These are phyloP conservation scores for Tuber microsphaerosporum DNA, from an alignment of 495 filamentous ascomycete genomes.

Conservation along the genomic window DNA sequence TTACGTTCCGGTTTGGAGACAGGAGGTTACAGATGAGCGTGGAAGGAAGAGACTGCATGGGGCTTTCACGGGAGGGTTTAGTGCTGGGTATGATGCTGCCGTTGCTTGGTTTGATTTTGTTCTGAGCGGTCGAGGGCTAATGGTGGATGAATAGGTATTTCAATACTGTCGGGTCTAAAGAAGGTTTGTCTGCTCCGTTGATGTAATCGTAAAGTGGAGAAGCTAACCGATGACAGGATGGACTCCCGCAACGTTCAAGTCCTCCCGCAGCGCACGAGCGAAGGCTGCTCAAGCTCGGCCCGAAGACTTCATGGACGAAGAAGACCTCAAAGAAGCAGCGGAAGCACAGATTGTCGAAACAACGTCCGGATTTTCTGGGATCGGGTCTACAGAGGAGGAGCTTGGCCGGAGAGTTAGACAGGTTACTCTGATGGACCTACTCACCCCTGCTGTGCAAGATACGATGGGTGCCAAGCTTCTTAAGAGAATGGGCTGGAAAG, in stretches of 20 bases:
- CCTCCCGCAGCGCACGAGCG: slow-evolving; percentile 70
- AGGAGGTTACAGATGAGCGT: slow-evolving; percentile 89
- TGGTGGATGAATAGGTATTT: slow-evolving; percentile 62
- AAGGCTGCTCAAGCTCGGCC: slow-evolving; percentile 59
- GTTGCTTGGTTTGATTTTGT: slow-evolving; percentile 6
- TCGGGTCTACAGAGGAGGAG: slow-evolving; percentile 63
- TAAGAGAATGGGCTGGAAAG: slow-evolving; percentile 92
- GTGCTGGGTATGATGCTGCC: slow-evolving; percentile 67
- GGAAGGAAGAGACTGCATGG: slow-evolving; percentile 89
- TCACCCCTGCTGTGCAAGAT: slow-evolving; percentile 62
- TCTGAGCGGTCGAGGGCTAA: neutral
- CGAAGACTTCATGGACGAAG: slow-evolving; percentile 98
- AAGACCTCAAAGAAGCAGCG: slow-evolving; percentile 81
- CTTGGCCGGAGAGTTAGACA: slow-evolving; percentile 46
- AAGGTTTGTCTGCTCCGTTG: slow-evolving; percentile 48
- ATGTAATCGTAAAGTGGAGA: neutral
- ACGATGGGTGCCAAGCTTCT: slow-evolving; percentile 85
- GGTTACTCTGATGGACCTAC: slow-evolving; percentile 62
- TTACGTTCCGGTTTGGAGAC: slow-evolving; percentile 91
- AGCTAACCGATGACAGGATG: slow-evolving; percentile 50
- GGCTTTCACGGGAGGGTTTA: slow-evolving; percentile 93
- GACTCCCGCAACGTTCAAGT: slow-evolving; percentile 85
- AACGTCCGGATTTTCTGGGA: slow-evolving; percentile 60
- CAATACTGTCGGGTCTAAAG: slow-evolving; percentile 95
- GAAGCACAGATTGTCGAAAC: slow-evolving; percentile 70